Conservation (phyloP, 1,284 basidiomycete genomes). For the Irpex sp. region DNA sequence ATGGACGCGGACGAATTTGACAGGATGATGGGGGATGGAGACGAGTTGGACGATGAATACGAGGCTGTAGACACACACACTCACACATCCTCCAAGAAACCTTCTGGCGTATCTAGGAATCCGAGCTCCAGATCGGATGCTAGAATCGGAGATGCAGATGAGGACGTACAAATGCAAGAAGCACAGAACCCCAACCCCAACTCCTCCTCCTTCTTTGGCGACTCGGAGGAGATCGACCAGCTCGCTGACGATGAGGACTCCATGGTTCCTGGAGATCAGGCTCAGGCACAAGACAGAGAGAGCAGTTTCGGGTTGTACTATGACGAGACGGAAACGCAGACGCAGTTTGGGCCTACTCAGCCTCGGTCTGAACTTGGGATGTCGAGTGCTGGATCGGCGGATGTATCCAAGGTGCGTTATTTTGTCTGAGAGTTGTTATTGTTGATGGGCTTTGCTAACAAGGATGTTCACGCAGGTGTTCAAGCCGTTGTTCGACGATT, state of each 20-base stretch:
- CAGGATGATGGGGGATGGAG: constrained; percentile 41
- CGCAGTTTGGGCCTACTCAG: constrained; percentile 48
- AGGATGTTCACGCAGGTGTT: constrained; percentile 39
- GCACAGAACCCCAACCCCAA: background rate
- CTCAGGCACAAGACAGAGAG: constrained; percentile 13
- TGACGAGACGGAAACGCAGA: constrained; percentile 37
- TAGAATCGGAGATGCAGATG: background rate
- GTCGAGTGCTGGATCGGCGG: background rate
- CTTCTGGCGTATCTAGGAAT: background rate
- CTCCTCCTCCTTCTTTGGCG: background rate
- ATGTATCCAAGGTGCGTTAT: constrained; percentile 29
- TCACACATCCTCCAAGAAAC: background rate
- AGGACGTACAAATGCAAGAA: background rate
- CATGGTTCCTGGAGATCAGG: background rate
- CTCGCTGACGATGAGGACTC: background rate
- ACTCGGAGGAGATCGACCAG: background rate
- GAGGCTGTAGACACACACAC: background rate
- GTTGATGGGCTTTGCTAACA: background rate
- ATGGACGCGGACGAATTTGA: constrained; percentile 63
- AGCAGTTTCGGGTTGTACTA: constrained; percentile 29
- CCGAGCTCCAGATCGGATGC: background rate
- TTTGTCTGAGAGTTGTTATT: background rate
- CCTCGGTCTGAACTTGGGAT: background rate
- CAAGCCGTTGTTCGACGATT: constrained; percentile 68
- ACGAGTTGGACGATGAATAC: constrained; percentile 6